phyloP scores from a whole-genome alignment of 192 early-diverging fungal genomes.

The Coemansia sp. region DNA sequence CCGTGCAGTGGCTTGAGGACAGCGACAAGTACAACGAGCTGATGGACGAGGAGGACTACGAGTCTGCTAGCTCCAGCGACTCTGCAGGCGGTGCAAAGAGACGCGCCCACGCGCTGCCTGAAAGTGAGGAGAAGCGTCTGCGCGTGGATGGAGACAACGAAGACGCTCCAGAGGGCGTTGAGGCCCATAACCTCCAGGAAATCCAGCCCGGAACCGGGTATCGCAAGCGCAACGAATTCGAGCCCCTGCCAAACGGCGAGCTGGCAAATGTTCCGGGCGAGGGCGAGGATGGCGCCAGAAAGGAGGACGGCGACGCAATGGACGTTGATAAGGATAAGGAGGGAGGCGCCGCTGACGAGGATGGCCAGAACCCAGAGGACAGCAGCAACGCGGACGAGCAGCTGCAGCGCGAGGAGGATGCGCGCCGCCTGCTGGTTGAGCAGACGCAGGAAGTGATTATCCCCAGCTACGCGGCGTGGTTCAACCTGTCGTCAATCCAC shows the following conservation, averaged over 20 bases:
- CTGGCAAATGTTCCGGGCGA: conserved; percentile 31
- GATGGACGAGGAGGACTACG: conserved; percentile 89
- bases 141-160: conserved; percentile 25
- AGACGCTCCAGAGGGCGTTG: conserved; percentile 21
- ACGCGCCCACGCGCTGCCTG: conserved; percentile 35
- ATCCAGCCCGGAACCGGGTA: conserved; percentile 6
- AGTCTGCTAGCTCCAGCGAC: conserved; percentile 31
- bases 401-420: conserved; percentile 63
- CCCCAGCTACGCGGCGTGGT: conserved; percentile 96
- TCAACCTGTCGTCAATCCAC: conserved; percentile 74
- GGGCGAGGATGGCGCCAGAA: background rate
- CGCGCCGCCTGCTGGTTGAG: conserved; percentile 63
- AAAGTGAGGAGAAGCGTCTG: conserved; percentile 38
- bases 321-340: conserved; percentile 19
- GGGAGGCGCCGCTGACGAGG: conserved; percentile 22
- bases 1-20: conserved; percentile 72
- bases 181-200: conserved; percentile 19
- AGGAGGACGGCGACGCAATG: conserved; percentile 17
- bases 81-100: conserved; percentile 39
- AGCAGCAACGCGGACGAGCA: conserved; percentile 20
- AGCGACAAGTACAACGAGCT: conserved; percentile 74
- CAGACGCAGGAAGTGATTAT: conserved; percentile 73
- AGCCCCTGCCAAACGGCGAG: conserved; percentile 38
- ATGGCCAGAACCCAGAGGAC: conserved; percentile 36
- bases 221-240: conserved; percentile 40